Base-by-base conservation (phyloP, 306 rosid species). In the Dalbergia oliveri region DNA sequence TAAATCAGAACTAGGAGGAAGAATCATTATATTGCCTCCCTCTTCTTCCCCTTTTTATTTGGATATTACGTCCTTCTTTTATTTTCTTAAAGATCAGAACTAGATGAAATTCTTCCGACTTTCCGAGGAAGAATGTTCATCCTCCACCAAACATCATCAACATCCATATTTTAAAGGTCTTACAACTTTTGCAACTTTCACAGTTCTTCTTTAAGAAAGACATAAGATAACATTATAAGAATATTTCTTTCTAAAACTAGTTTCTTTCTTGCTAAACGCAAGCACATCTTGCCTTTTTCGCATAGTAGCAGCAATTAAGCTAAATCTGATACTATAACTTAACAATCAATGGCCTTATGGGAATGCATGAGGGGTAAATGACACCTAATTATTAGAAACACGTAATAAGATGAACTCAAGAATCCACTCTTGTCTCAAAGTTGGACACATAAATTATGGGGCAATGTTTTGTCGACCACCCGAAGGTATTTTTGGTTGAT, bases 11-110 rank as follows among this genome's bases (percentile, higher is more conserved):
- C 11, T 43, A 43, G 49, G 12, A 43, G 9, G 10, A 39, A 82
- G 66, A 86, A 86, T 86, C 1, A 26, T 26, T 26, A 26, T 57
- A 79, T 86, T 78, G 83, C 23, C 51, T 43, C 62, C 59, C 78
- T 18, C 54, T n/a, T 70, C 75, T 31, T 54, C 15, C 75, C 63
- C 66, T 72, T 84, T 74, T 50, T 54, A 77, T 73, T 47, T 53
- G 51, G 43, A 58, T 73, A n/a, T 53, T 33, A 19, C 75, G 14
- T 12, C 67, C 66, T 23, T 67, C 66, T 23, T 67, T 33, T 64
- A 18, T 33, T 31, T 58, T 56, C 72, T 37, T 64, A 37, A 5
- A 37, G 1, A 1, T 37, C 7, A 37, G 41, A 37, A 37, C 41
- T 37, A 37, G 41, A 0, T 4, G 41, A 37, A 37, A 6, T 37